phyloP scores from a whole-genome alignment of 164 flowering plant genomes.

The Magnolia officinalis region DNA sequence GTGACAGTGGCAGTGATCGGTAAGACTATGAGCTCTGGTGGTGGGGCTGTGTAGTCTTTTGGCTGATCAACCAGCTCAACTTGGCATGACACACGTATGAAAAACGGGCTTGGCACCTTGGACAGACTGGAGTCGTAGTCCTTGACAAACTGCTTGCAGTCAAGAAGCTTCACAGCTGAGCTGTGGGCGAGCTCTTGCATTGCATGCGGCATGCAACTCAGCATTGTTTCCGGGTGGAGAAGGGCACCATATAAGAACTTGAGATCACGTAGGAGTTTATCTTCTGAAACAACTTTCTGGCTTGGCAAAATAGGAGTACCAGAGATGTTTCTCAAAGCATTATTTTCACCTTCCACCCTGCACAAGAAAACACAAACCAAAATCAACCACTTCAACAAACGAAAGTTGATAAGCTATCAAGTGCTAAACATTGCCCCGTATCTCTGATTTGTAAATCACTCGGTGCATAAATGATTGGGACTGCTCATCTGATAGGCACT shows the following conservation, averaged over 20 bases:
- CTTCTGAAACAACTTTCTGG: conserved; percentile 31
- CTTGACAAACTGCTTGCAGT: conserved; percentile 83
- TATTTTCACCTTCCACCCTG: conserved; percentile 44
- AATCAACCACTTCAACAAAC: no score
- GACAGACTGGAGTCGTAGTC: conserved; percentile 35
- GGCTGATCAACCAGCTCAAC: conserved; percentile 46
- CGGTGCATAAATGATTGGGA: no score
- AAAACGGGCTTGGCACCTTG: conserved; percentile 12
- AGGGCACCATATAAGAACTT: conserved; percentile 42
- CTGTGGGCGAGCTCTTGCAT: conserved; percentile 23
- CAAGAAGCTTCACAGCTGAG: conserved; percentile 56
- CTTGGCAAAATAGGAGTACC: neutral
- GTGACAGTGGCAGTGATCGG: conserved; percentile 48
- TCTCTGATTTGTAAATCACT: no score
- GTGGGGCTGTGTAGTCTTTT: conserved; percentile 35
- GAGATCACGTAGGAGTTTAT: conserved; percentile 40
- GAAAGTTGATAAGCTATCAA: neutral
- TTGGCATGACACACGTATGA: conserved; percentile 33
- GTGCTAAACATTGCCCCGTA: neutral
- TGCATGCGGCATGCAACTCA: conserved; percentile 19
- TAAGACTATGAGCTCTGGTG: conserved; percentile 54
- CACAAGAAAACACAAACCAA: neutral
- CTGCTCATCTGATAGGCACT: no score
- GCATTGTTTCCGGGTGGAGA: conserved; percentile 51
- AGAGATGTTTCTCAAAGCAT: neutral